Evolutionary conservation across 306 rosid species (phyloP), one percentile per base, ranked within the genome.

Genomic region (Acacia acuminata): DNA sequence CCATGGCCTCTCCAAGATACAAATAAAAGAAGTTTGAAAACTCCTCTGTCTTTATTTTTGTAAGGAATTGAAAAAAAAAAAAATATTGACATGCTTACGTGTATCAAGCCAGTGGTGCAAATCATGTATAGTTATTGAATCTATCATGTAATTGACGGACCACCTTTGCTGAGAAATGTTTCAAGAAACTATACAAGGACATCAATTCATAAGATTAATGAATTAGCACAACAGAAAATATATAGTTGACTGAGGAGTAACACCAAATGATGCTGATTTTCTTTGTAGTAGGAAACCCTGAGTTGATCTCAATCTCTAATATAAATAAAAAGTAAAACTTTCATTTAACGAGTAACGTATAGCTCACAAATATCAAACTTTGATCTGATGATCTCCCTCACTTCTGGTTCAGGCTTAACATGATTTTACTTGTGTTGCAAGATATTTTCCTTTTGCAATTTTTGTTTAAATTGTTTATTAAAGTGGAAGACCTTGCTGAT

Each of bases 71-170:
- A 30, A 30, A 20, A 68, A 68, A 68, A 68, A 40, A 20, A 69
- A 3, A 42, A 6, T 24, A 69, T 42, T 5, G 51, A 42, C 74
- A 10, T 10, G 51, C 51, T 12, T 20, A 69, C 4, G 4, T 4
- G 74, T 71, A 36, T 43, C 38, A 22, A 71, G 20, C 38, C 74
- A 42, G 17, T 71, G 55, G 10, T 69, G 50, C 60, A 12, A 50
- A 67, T 55, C 61, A 20, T 78, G 75, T 77, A 7, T 66, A 43
- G 55, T 71, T 40, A 34, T 82, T 70, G 64, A 56, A n/a, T 56
- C 9, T 56, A 56, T 36, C 38, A 48, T 47, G 38, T 48, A 27
- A 55, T 73, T 51, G 72, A 27, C n/a, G 25, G 25, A 20, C 61
- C 25, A 19, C 25, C 61, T 55, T 55, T 65, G 38, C 15, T 50